Evolutionary conservation across 2,329 filamentous ascomycete species (phyloP).

Genomic region (Colletotrichum cordylinicola): DNA sequence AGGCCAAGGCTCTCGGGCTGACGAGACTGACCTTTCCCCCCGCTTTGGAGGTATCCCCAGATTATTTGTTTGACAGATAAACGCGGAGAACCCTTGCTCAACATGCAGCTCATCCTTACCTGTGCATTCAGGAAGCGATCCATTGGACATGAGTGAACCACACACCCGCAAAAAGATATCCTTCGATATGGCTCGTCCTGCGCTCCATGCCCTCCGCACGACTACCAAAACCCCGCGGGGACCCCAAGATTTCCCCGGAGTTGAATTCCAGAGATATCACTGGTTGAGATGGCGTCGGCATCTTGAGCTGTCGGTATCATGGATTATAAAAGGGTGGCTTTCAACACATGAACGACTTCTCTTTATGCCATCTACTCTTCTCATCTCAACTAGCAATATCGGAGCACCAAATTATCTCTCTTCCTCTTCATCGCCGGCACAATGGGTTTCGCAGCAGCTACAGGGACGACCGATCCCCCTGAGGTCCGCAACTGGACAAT

Average conservation of each 20-base stretch:
- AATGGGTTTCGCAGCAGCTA: constrained; percentile 29
- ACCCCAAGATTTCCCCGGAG: not conserved
- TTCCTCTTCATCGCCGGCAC: not conserved
- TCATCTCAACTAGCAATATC: not conserved
- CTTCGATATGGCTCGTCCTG: not conserved
- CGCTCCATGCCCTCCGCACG: not conserved
- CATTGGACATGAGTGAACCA: not conserved
- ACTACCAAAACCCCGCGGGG: not conserved
- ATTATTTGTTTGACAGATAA: not conserved
- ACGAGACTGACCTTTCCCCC: not conserved
- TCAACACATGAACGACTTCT: not conserved
- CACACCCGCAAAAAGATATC: not conserved
- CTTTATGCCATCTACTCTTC: too few species aligned
- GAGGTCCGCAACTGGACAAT: constrained; percentile 39
- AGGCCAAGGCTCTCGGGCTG: not conserved
- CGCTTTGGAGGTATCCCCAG: not conserved
- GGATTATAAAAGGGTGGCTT: not conserved
- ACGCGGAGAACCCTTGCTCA: not conserved
- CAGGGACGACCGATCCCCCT: constrained; percentile 39
- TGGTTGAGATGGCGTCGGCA: not conserved
- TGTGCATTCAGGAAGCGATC: not conserved
- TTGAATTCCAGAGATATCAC: not conserved
- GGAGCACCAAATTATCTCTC: not conserved
- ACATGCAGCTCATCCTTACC: not conserved
- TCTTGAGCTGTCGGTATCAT: not conserved